Conservation (phyloP, 495 filamentous ascomycete genomes). For the Paragyromitra xinjiangensis region DNA sequence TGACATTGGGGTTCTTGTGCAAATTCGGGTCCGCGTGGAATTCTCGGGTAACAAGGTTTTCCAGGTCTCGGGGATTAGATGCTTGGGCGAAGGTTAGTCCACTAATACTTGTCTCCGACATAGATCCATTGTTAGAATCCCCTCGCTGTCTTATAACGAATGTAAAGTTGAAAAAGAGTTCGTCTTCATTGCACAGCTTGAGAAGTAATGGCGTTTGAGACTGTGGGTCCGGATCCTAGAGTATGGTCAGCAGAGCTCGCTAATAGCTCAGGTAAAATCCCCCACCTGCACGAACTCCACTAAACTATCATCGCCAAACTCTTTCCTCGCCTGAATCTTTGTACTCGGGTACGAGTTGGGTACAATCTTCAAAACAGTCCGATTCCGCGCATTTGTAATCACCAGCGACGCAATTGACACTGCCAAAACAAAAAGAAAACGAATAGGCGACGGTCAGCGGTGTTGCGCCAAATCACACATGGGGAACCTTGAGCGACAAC, state of each 20-base stretch:
- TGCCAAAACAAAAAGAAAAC: constrained; percentile 58
- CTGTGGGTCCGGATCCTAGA: constrained; percentile 80
- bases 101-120: constrained; percentile 78
- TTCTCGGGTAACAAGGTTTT: constrained; percentile 91
- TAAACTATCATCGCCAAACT: constrained; percentile 74
- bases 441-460: constrained; percentile 37
- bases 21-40: constrained; percentile 97
- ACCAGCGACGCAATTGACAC: constrained; percentile 84
- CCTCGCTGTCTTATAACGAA: constrained; percentile 82
- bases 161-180: constrained; percentile 89
- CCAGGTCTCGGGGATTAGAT: constrained; percentile 82
- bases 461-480: constrained; percentile 55
- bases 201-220: constrained; percentile 77
- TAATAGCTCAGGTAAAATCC: constrained; percentile 29
- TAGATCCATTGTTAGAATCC: constrained; percentile 63
- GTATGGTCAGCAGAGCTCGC: constrained; percentile 17
- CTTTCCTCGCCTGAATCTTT: constrained; percentile 77
- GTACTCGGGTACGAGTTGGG: constrained; percentile 91
- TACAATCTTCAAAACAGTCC: constrained; percentile 76
- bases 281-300: constrained; percentile 92
- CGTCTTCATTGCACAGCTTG: constrained; percentile 87
- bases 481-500: constrained; percentile 25
- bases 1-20: constrained; percentile 95
- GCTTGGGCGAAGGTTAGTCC: constrained; percentile 93
- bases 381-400: constrained; percentile 78